phyloP scores from a whole-genome alignment of 192 early-diverging fungal species.

The Diversispora eburnea region DNA sequence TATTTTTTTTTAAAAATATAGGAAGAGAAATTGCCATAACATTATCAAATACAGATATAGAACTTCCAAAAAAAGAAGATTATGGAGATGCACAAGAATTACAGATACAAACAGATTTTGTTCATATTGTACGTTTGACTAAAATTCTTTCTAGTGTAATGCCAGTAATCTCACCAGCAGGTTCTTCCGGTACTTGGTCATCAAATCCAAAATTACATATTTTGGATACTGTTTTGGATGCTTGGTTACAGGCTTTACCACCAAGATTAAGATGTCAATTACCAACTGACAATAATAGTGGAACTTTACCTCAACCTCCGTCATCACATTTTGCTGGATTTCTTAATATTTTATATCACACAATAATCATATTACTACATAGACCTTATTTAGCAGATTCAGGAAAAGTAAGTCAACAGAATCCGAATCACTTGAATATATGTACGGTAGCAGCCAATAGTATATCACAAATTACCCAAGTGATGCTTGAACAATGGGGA shows the following conservation, averaged over 20 bases:
- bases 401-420: conserved; percentile 32
- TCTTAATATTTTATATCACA: conserved; percentile 55
- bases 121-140: conserved; percentile 16
- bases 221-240: conserved; percentile 37
- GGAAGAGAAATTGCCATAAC: conserved; percentile 23
- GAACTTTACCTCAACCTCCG: conserved; percentile 13
- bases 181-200: conserved; percentile 35
- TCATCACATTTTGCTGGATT: conserved; percentile 47
- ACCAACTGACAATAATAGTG: conserved; percentile 24
- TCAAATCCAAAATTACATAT: conserved; percentile 40
- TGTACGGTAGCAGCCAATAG: conserved; percentile 50
- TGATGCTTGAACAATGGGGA: conserved; percentile 41
- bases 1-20: neutral
- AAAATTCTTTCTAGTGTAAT: conserved; percentile 24
- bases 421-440: conserved; percentile 42
- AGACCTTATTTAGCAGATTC: conserved; percentile 41
- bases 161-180: conserved; percentile 18
- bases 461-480: conserved; percentile 49
- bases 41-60: conserved; percentile 34
- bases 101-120: conserved; percentile 22
- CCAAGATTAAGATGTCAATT: conserved; percentile 34
- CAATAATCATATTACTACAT: conserved; percentile 47
- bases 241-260: conserved; percentile 40
- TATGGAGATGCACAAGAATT: conserved; percentile 26
- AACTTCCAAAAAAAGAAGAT: conserved; percentile 22